Evolutionary conservation across 2,329 filamentous ascomycete genomes (phyloP), one percentile per base, ranked within the genome.

Genomic region (Cadophora malorum): DNA sequence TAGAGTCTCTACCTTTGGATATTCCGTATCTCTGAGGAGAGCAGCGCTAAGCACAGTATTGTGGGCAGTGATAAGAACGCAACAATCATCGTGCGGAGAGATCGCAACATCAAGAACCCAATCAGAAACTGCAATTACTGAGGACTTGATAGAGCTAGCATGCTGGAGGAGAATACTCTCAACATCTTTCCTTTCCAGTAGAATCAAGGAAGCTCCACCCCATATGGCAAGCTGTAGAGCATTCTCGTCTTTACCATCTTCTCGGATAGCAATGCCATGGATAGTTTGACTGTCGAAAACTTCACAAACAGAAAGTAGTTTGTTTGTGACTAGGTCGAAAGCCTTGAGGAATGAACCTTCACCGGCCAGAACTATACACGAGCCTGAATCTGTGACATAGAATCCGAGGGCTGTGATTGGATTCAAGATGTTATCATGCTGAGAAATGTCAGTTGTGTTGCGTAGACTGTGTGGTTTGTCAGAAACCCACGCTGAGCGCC

Each of bases 21-120:
- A 67, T 31, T 76, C 49, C 67, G n/a, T 16, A 21, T 10, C 79
- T 73, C 6, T 78, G 10, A 71, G 68, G 45, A 72, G 31, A 66
- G 19, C 78, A 23, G 91, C 78, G 35, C 83, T 83, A 7, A 92
- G 78, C 5, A 96, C 83, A 61, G 93, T 90, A 82, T 98, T 97
- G 79, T 98, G 94, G 1, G 95, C 93, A 1, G 94, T 97, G 19
- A 96, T 83, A 12, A 96, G 79, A 19, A 88, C 88, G 19, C 86
- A 88, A 33, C 76, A 75, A 1, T 73, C 68, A 7, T 74, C 68
- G n/a, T 78, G 76, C 5, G 86, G 82, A 59, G 85, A 86, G 66
- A 90, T 79, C 41, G 82, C 80, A 45, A 85, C 90, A 77, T 92
- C 88, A 73, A 95, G 86, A 70, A 96, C 88, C 93, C 93, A 96